Base-by-base conservation (phyloP, 2,329 filamentous ascomycete species). In the Scedosporium apiospermum region DNA sequence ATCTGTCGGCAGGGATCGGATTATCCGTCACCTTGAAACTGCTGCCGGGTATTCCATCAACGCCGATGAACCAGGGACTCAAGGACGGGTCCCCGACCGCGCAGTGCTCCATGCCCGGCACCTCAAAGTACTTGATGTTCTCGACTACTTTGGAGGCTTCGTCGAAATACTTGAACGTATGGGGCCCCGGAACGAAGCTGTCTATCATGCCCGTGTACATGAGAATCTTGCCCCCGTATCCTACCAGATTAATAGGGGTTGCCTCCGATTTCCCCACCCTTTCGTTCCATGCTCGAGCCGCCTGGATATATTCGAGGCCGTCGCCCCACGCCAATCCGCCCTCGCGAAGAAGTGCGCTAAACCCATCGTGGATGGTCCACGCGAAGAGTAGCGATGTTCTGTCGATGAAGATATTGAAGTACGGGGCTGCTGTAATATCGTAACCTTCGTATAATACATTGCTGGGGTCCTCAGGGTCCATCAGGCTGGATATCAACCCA, bases 21-120 rank as follows among this genome's bases (percentile, higher is more conserved):
- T 38, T 38, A 38, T 38, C 34, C 34, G 34, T 38, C 34, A 12
- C 34, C 34, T 3, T 38, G 6, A 18, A 18, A 14, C 18, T 30
- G 51, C 3, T 2, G 14, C 23, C 12, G 12, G 51, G 51, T 2
- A 55, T 55, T 3, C 68, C 69, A 46, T 68, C 69, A 67, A 70
- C n/a, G 10, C 69, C 75, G 41, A 80, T 71, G 51, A 75, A 73
- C 74, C 75, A 78, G 12, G 77, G 58, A 4, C 72, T 71, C 62
- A 63, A 42, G 51, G 66, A 60, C 66, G 34, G 44, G 14, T 76
- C 76, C 14, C 76, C 74, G 60, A 73, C 70, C n/a, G 72, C 71
- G 3, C 82, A 84, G 68, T 84, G 82, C 10, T 71, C 72, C 77
- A 83, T 79, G 0, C 80, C 80, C 2, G 79, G 78, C 10, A 83